Evolutionary conservation across 371 early-diverging fungal genomes (phyloP).

Genomic region (Mucor piriformis): DNA sequence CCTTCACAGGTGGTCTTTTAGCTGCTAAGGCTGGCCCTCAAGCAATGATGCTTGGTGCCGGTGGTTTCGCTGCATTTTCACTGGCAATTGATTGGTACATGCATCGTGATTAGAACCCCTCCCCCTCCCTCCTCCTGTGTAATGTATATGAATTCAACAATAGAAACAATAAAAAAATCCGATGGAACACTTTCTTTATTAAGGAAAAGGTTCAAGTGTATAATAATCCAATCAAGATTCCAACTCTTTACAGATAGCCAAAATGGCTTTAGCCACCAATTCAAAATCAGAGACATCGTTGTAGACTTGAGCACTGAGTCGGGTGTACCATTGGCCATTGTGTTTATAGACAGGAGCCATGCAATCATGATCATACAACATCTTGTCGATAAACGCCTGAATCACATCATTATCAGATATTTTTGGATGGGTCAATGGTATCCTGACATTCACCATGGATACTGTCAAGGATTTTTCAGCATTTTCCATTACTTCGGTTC

Average conservation of each 20-base stretch:
- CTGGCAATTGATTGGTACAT: slow-evolving; percentile 90
- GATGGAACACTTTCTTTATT: not conserved
- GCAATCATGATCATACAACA: slow-evolving; percentile 47
- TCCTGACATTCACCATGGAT: slow-evolving; percentile 63
- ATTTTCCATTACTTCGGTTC: slow-evolving; percentile 61
- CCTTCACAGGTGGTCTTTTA: slow-evolving; percentile 90
- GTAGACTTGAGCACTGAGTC: slow-evolving; percentile 67
- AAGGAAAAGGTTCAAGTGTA: not conserved
- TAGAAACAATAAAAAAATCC: slow-evolving; percentile 9
- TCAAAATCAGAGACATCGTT: slow-evolving; percentile 55
- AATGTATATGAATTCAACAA: not conserved
- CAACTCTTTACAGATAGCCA: slow-evolving; percentile 37
- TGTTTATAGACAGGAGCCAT: slow-evolving; percentile 52
- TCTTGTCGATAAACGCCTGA: slow-evolving; percentile 32
- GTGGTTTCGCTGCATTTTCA: slow-evolving; percentile 94
- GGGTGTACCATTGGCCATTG: slow-evolving; percentile 50
- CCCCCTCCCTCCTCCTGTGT: too few species aligned
- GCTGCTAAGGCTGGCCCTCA: slow-evolving; percentile 83
- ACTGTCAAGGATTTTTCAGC: slow-evolving; percentile 41
- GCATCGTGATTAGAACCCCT: slow-evolving; percentile 33
- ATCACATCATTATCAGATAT: slow-evolving; percentile 26
- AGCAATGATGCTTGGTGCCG: slow-evolving; percentile 84
- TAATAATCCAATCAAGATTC: slow-evolving; percentile 19
- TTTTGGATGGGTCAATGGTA: slow-evolving; percentile 52
- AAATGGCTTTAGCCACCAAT: slow-evolving; percentile 46